Conservation (phyloP, 129 eudicot species). For the Daucus carota region DNA sequence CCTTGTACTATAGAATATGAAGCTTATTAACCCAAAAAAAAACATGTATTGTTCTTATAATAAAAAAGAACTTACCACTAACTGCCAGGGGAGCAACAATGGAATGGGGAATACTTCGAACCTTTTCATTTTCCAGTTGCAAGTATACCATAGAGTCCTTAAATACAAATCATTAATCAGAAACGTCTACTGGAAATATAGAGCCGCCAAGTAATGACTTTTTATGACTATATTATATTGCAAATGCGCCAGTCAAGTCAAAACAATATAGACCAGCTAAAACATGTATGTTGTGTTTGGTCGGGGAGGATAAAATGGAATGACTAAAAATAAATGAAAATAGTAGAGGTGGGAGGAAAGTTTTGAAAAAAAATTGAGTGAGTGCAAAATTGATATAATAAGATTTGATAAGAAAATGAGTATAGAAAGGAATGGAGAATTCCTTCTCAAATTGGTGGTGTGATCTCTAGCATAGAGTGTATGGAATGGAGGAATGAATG, state of each 20-base stretch:
- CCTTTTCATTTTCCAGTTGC: conserved; percentile 69
- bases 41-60: neutral
- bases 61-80: conserved; percentile 55
- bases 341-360: too few relatives aligned
- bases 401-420: too few relatives aligned
- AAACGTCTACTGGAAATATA: neutral
- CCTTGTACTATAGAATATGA: neutral
- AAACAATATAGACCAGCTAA: neutral
- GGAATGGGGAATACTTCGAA: conserved; percentile 65
- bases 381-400: too few relatives aligned
- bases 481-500: too few relatives aligned
- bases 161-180: conserved; percentile 11
- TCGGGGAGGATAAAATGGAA: too few relatives aligned
- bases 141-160: conserved; percentile 58
- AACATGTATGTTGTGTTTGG: too few relatives aligned
- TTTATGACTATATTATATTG: neutral
- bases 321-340: too few relatives aligned
- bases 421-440: too few relatives aligned
- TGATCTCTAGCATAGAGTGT: too few relatives aligned
- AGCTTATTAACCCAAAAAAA: neutral
- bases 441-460: too few relatives aligned
- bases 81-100: conserved; percentile 81
- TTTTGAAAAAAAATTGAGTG: too few relatives aligned
- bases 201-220: neutral
- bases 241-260: neutral